These are phyloP conservation scores for Penicillium sp. DNA, from an alignment of 2,329 filamentous ascomycete species.

Conservation along the genomic window DNA sequence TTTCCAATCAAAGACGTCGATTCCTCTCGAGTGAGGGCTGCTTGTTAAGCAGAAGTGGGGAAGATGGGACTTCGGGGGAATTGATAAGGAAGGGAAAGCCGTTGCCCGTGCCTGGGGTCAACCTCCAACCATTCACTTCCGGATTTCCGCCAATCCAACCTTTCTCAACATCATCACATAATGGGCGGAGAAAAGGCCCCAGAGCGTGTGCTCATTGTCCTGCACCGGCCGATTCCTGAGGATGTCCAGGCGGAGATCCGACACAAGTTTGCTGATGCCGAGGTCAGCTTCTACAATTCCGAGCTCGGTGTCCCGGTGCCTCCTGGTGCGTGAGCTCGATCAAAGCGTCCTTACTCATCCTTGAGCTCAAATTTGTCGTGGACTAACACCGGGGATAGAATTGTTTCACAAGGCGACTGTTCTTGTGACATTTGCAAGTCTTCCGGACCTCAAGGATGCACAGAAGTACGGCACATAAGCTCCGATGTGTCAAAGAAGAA, in stretches of 20 bases:
- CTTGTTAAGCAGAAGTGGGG: constrained; percentile 2
- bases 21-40: background rate
- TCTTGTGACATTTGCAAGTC: constrained; percentile 26
- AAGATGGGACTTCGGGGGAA: background rate
- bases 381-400: constrained; percentile 15
- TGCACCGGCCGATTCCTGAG: constrained; percentile 17
- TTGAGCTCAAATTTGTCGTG: background rate
- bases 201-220: constrained; percentile 28
- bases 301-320: constrained; percentile 19
- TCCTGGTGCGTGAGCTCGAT: constrained; percentile 18
- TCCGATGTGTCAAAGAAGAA: background rate
- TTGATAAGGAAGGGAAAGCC: constrained; percentile 1
- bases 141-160: background rate
- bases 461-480: constrained; percentile 20
- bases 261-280: constrained; percentile 25
- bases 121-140: background rate
- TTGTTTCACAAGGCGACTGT: constrained; percentile 25
- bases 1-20: background rate
- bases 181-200: constrained; percentile 26
- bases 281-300: constrained; percentile 19
- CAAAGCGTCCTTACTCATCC: background rate
- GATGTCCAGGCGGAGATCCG: constrained; percentile 18
- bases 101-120: background rate
- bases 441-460: constrained; percentile 31
- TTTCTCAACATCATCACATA: background rate